These are phyloP conservation scores for Vicia faba DNA, from an alignment of 306 rosid genomes.

Conservation along the genomic window DNA sequence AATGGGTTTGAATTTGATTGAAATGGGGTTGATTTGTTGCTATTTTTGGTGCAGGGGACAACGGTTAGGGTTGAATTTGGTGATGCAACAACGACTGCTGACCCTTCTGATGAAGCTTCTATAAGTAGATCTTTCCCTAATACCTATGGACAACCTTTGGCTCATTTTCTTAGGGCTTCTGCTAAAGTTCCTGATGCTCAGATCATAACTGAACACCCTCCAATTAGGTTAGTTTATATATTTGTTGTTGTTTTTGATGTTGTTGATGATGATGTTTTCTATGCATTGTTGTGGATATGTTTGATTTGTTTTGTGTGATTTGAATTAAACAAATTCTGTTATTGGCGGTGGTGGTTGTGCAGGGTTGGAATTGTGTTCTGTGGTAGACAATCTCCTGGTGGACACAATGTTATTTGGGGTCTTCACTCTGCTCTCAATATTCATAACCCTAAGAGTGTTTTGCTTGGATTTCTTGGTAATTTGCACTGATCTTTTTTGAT, in stretches of 20 bases:
- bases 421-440: constrained; percentile 75
- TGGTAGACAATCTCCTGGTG: constrained; percentile 99
- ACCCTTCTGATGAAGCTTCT: constrained; percentile 67
- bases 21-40: constrained; percentile 19
- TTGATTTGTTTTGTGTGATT: constrained; percentile 23
- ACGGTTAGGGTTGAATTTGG: constrained; percentile 97
- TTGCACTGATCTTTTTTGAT: constrained; percentile 7
- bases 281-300: constrained; percentile 29
- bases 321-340: constrained; percentile 25
- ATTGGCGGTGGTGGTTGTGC: constrained; percentile 24
- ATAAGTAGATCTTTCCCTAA: constrained; percentile 70
- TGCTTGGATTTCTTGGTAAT: constrained; percentile 91
- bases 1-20: constrained; percentile 16
- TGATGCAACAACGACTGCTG: constrained; percentile 76
- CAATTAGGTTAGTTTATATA: constrained; percentile 51
- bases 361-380: constrained; percentile 95
- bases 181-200: constrained; percentile 94
- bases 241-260: constrained; percentile 5
- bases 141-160: constrained; percentile 87
- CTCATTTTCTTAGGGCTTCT: constrained; percentile 95
- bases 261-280: constrained; percentile 7
- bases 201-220: constrained; percentile 79
- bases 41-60: constrained; percentile 63
- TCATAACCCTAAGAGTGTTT: constrained; percentile 72
- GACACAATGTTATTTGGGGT: constrained; percentile 98